Base-by-base conservation (phyloP, 495 filamentous ascomycete genomes). In the Podospora appendiculata region DNA sequence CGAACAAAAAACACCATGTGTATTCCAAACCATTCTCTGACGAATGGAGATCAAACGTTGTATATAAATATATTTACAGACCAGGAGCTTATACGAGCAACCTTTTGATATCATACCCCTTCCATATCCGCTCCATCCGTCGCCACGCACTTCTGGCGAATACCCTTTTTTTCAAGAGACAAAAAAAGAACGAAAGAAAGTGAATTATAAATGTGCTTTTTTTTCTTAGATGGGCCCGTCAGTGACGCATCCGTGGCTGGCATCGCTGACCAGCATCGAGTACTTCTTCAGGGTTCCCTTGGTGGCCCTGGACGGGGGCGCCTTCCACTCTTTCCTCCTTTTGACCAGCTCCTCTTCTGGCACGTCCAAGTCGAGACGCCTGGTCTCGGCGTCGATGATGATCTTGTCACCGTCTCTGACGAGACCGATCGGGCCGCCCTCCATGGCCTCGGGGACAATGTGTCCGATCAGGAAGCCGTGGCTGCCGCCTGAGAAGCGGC, bases 391-490 rank as follows among this genome's bases (percentile, higher is more conserved):
- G 66, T 90, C 86, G 56, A 90, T 87, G 11, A 80, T 71, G 39
- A 90, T 79, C 53, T 67, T 71, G 59, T 90, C 86, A 9, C 86
- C 86, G 61, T 90, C 81, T 34, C 70, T 59, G 14, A 88, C 80
- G 41, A 90, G 70, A 8, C 75, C 86, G 55, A 88, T 85, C 9
- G 84, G 84, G 0, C 84, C 84, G 35, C 84, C 84, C 54, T 80
- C 80, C 59, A 83, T 79, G 8, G 84, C 84, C 65, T 88, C 84
- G 14, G 84, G 84, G 17, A 84, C 83, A 54, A 88, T 80, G 60
- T 88, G 84, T 10, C 86, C 86, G 59, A 90, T 89, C 54, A 90
- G 64, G 75, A 90, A 90, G 6, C 86, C 86, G 72, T 90, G 86
- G 56, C 76, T 81, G 47, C 88, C 88, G 43, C 88, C 88, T 19